Conservation (phyloP, 768 basidiomycete genomes). For the Lentinula guzmanii region DNA sequence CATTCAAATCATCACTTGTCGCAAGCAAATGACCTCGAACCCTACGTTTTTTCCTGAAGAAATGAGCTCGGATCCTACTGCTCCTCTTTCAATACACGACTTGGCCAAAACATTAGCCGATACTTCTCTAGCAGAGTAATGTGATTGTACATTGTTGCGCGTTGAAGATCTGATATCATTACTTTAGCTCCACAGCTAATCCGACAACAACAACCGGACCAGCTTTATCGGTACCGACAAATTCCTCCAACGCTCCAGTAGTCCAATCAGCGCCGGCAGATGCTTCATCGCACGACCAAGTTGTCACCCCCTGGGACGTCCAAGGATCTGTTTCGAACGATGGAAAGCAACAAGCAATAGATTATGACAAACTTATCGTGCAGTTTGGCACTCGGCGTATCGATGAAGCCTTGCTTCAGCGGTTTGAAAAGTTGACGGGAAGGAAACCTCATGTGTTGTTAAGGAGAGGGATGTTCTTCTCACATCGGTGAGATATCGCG, state of each 20-base stretch:
- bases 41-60: constrained; percentile 16
- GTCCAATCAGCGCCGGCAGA: constrained; percentile 2
- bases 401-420: constrained; percentile 67
- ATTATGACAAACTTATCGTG: constrained; percentile 92
- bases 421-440: constrained; percentile 91
- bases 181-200: background rate
- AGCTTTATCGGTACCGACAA: background rate
- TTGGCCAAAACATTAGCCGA: constrained; percentile 1
- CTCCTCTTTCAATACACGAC: constrained; percentile 17
- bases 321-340: constrained; percentile 84
- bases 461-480: constrained; percentile 94
- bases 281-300: constrained; percentile 43
- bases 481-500: constrained; percentile 68
- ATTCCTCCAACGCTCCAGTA: constrained; percentile 3
- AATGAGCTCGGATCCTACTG: constrained; percentile 18
- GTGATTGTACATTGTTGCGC: background rate
- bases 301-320: constrained; percentile 98
- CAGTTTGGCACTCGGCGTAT: constrained; percentile 91
- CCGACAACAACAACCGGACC: background rate
- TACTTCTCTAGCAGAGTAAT: constrained; percentile 9
- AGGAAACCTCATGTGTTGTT: constrained; percentile 82
- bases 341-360: constrained; percentile 88
- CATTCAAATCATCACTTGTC: background rate
- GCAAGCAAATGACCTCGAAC: background rate
- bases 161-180: background rate